phyloP scores from a whole-genome alignment of 192 early-diverging fungal species.

The Geranomyces michiganensis region DNA sequence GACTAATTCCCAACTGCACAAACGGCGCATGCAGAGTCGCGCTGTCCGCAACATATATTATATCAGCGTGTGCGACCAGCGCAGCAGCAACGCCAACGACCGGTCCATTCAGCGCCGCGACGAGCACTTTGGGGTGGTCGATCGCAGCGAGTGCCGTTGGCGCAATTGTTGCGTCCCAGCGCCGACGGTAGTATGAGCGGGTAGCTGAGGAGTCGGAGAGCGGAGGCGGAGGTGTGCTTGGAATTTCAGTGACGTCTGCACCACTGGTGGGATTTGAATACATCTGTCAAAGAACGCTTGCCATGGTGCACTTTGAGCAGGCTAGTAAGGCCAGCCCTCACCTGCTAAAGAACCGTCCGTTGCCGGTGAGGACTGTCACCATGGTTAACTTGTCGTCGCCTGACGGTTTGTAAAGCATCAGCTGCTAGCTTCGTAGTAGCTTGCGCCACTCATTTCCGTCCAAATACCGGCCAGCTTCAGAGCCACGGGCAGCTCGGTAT shows the following conservation, averaged over 20 bases:
- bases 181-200: slow-evolving; percentile 22
- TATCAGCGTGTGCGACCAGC: slow-evolving; percentile 35
- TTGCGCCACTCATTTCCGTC: neutral
- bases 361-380: slow-evolving; percentile 23
- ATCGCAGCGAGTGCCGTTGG: slow-evolving; percentile 1
- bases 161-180: slow-evolving; percentile 25
- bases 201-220: slow-evolving; percentile 14
- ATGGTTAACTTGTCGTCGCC: slow-evolving; percentile 14
- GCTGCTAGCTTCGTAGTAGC: neutral
- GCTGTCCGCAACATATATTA: slow-evolving; percentile 33
- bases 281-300: neutral
- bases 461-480: slow-evolving; percentile 18
- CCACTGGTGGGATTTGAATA: slow-evolving; percentile 9
- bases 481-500: slow-evolving; percentile 24
- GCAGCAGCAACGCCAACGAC: slow-evolving; percentile 36
- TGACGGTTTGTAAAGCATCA: neutral
- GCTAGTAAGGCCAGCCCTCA: neutral
- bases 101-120: slow-evolving; percentile 37
- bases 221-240: neutral
- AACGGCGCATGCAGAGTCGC: slow-evolving; percentile 41
- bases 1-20: slow-evolving; percentile 30
- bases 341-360: slow-evolving; percentile 34
- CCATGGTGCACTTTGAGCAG: neutral
- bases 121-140: slow-evolving; percentile 36
- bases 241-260: slow-evolving; percentile 29